These are phyloP conservation scores for Ormosia emarginata DNA, from an alignment of 306 rosid species.

Conservation along the genomic window DNA sequence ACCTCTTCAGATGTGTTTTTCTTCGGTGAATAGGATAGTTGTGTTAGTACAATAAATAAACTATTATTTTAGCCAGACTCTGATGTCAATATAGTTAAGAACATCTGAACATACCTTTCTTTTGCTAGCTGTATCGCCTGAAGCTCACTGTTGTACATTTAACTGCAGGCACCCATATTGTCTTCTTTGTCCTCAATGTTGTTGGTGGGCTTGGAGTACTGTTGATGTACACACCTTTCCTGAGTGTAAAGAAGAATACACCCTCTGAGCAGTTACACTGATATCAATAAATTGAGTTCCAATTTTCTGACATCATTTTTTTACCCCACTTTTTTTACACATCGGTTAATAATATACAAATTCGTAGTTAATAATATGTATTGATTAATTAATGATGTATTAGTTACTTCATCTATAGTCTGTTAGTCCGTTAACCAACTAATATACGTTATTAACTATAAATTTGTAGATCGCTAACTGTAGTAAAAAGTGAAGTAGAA, in stretches of 20 bases:
- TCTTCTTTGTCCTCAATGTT: constrained; percentile 6
- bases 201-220: background rate
- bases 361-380: too few relatives aligned
- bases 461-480: too few relatives aligned
- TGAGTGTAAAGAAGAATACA: background rate
- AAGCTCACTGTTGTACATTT: background rate
- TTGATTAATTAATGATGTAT: too few relatives aligned
- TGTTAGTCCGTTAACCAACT: too few relatives aligned
- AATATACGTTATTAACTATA: too few relatives aligned
- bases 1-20: background rate
- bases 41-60: background rate
- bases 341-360: too few relatives aligned
- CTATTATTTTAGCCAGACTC: background rate
- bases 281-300: background rate
- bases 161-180: constrained; percentile 19
- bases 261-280: background rate
- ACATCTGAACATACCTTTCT: background rate
- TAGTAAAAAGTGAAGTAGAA: too few relatives aligned
- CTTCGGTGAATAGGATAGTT: background rate
- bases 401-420: too few relatives aligned
- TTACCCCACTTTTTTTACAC: too few relatives aligned
- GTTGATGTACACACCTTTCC: constrained; percentile 13
- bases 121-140: background rate
- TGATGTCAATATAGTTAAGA: background rate
- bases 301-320: too few relatives aligned